These are phyloP conservation scores for Diaporthe caulivora DNA, from an alignment of 2,329 filamentous ascomycete species.

Conservation along the genomic window DNA sequence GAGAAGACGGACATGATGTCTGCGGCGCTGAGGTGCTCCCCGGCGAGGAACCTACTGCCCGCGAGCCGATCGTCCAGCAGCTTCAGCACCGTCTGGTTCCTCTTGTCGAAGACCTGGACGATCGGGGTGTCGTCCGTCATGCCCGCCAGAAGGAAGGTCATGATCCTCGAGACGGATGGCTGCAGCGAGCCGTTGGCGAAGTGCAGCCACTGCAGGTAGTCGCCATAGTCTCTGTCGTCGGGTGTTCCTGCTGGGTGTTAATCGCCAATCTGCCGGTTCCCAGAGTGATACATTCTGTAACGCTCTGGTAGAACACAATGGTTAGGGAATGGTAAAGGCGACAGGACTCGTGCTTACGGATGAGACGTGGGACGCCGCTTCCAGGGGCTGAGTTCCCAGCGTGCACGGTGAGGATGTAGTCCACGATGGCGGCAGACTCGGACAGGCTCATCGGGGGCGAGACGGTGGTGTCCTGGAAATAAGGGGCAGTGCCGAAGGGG, in stretches of 20 bases:
- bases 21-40: slow-evolving; percentile 72
- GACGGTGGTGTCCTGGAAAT: slow-evolving; percentile 68
- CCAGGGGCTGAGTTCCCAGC: slow-evolving; percentile 9
- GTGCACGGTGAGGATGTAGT: slow-evolving; percentile 68
- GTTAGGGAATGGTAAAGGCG: too few relatives aligned
- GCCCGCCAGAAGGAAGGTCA: slow-evolving; percentile 55
- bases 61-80: slow-evolving; percentile 62
- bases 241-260: slow-evolving; percentile 53
- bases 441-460: slow-evolving; percentile 56
- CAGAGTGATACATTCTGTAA: too few relatives aligned
- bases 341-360: slow-evolving; percentile 39
- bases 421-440: slow-evolving; percentile 70
- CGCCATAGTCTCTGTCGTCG: slow-evolving; percentile 63
- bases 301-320: too few relatives aligned
- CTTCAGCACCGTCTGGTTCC: slow-evolving; percentile 47
- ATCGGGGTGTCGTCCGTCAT: slow-evolving; percentile 39
- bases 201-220: slow-evolving; percentile 76
- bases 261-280: too few relatives aligned
- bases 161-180: slow-evolving; percentile 26
- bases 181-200: slow-evolving; percentile 58
- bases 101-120: slow-evolving; percentile 48
- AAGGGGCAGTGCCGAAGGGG: slow-evolving; percentile 67
- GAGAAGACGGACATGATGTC: slow-evolving; percentile 74
- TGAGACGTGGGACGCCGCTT: slow-evolving; percentile 21
- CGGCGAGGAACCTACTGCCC: slow-evolving; percentile 67